Conservation (phyloP, 768 basidiomycete species). For the Pulveroboletus sp. region DNA sequence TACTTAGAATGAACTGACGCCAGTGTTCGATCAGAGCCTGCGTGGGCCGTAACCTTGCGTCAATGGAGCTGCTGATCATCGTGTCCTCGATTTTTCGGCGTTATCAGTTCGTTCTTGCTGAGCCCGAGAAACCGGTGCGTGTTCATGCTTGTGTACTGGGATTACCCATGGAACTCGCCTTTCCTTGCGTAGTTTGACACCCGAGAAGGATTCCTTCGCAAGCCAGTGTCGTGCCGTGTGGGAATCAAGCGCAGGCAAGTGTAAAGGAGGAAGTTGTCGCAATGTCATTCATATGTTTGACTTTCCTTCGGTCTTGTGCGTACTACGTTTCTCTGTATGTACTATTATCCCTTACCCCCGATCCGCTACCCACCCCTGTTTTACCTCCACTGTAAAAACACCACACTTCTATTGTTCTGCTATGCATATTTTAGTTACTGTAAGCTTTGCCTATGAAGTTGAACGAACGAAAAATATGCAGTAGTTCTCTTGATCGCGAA, state of each 20-base stretch:
- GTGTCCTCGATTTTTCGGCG: constrained; percentile 74
- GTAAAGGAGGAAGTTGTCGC: constrained; percentile 6
- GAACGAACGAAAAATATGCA: too few species aligned
- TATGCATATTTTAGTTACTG: too few species aligned
- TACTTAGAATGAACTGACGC: constrained; percentile 7
- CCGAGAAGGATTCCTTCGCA: constrained; percentile 83
- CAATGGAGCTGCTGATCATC: constrained; percentile 76
- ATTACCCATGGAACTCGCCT: constrained; percentile 7
- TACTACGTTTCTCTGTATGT: background rate
- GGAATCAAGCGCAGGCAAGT: constrained; percentile 63
- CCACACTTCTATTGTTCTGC: too few species aligned
- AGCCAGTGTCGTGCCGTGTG: constrained; percentile 69
- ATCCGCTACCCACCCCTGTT: too few species aligned
- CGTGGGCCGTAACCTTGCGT: constrained; percentile 80
- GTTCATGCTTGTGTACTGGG: background rate
- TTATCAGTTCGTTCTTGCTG: constrained; percentile 68
- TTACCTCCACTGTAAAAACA: too few species aligned
- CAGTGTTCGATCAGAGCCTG: constrained; percentile 51
- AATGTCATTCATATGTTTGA: background rate
- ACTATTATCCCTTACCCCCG: background rate
- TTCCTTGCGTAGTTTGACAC: constrained; percentile 52
- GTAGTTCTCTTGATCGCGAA: too few species aligned
- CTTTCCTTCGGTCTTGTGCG: background rate
- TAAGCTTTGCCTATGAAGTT: too few species aligned
- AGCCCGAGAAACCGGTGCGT: constrained; percentile 53